Percentiles rank a stretch among this genome's conserved stretches.
Conservation (phyloP, 805 yeast genomes). For the Wickerhamomyces hampshirensis region DNA sequence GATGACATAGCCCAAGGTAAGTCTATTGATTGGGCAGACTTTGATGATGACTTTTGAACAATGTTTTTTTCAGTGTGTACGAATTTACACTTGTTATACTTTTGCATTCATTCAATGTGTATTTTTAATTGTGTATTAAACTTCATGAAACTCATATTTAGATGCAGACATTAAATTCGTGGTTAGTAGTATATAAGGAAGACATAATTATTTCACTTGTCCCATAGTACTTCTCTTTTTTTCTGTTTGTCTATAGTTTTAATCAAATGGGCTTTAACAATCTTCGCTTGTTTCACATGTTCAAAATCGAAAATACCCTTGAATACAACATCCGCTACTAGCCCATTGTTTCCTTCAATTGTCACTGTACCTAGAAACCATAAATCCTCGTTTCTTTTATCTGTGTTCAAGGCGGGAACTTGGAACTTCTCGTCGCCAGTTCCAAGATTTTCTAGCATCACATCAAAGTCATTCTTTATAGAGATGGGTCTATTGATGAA, state of each 20-base stretch:
- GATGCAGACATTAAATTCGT: no score
- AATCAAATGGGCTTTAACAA: slow-evolving; percentile 16
- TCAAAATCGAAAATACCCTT: slow-evolving; percentile 24
- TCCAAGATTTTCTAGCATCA: slow-evolving; percentile 21
- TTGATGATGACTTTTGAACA: slow-evolving; percentile 20
- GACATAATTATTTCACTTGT: neutral
- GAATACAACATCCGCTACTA: slow-evolving; percentile 16
- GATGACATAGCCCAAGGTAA: slow-evolving; percentile 16
- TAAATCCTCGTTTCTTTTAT: slow-evolving; percentile 13
- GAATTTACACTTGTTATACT: no score
- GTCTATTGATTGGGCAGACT: slow-evolving; percentile 20
- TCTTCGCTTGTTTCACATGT: slow-evolving; percentile 23
- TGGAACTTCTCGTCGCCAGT: slow-evolving; percentile 18
- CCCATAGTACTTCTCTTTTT: slow-evolving; percentile 19
- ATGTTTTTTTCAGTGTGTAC: no score
- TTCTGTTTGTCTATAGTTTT: slow-evolving; percentile 15
- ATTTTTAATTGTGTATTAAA: no score
- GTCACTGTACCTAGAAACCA: slow-evolving; percentile 19
- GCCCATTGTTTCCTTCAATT: slow-evolving; percentile 16
- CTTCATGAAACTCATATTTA: no score
- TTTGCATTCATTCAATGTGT: slow-evolving; percentile 2
- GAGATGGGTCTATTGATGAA: slow-evolving; percentile 16
- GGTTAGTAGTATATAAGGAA: neutral
- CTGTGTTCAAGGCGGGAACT: slow-evolving; percentile 17
- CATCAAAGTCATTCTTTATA: slow-evolving; percentile 12